Conservation (phyloP, 1,284 basidiomycete species). For the Cryptococcus neoformans region DNA sequence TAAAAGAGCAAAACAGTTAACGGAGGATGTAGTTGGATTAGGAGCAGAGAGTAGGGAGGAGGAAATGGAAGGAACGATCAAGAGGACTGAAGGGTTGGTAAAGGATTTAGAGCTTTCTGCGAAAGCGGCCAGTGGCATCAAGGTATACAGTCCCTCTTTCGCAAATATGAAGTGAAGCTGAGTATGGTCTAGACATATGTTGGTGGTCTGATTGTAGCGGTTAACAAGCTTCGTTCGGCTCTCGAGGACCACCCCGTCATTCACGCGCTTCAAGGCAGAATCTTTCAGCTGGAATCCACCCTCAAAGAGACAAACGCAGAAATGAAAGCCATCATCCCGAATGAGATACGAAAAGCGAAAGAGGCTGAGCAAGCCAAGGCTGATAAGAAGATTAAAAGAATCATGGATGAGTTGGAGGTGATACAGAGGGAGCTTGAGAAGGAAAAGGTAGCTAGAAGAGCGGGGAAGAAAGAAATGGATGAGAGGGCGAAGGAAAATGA, state of each 20-base stretch:
- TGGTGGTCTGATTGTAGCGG: conserved; percentile 22
- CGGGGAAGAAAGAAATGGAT: conserved; percentile 12
- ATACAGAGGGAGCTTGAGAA: conserved; percentile 24
- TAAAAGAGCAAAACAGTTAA: conserved; percentile 25
- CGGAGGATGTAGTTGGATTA: conserved; percentile 21
- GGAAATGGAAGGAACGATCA: conserved; percentile 22
- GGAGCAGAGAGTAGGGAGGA: conserved; percentile 18
- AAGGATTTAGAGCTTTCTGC: conserved; percentile 16
- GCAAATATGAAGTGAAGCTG: neutral
- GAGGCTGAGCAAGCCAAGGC: conserved; percentile 9
- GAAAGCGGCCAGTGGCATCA: conserved; percentile 26
- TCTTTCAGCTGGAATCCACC: neutral
- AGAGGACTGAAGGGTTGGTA: conserved; percentile 15
- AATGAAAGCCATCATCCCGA: neutral
- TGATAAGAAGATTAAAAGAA: conserved; percentile 13
- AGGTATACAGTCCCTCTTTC: conserved; percentile 20
- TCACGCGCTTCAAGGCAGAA: conserved; percentile 11
- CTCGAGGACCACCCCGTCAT: conserved; percentile 26
- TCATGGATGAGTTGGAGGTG: conserved; percentile 13
- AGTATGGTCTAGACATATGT: conserved; percentile 24
- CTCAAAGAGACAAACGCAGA: neutral
- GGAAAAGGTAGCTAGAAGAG: conserved; percentile 18
- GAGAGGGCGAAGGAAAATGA: conserved; percentile 22
- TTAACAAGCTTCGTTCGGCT: conserved; percentile 20
- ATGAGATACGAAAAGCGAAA: conserved; percentile 10